A percentile compares a stretch with the other conserved stretches of the same genome.
These are phyloP conservation scores for Scutellaria barbata DNA, from an alignment of 257 asterid species.

Conservation along the genomic window DNA sequence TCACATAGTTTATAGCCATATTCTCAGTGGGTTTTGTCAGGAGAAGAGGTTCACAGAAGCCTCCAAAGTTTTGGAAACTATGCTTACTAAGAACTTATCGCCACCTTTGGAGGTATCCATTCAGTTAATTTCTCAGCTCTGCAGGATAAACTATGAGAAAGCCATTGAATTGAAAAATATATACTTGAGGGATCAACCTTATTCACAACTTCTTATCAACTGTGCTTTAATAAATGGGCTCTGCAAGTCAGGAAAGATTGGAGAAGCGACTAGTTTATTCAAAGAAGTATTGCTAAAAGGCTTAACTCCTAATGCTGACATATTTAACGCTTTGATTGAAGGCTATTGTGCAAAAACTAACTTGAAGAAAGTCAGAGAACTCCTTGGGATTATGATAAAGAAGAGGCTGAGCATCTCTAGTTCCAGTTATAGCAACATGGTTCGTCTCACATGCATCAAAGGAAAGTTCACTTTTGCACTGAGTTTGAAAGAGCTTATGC, in stretches of 20 bases:
- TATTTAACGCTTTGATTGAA: constrained; percentile 48
- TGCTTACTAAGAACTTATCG: constrained; percentile 51
- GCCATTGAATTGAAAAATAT: constrained; percentile 55
- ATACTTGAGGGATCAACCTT: constrained; percentile 38
- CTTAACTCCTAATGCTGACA: constrained; percentile 39
- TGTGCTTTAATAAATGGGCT: constrained; percentile 57
- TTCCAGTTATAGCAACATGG: constrained; percentile 62
- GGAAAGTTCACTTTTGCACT: constrained; percentile 52
- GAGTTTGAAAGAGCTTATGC: constrained; percentile 57
- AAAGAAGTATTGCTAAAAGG: constrained; percentile 46
- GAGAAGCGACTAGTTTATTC: constrained; percentile 55
- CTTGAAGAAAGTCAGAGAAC: constrained; percentile 49
- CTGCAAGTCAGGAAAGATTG: constrained; percentile 48
- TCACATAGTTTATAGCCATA: constrained; percentile 46
- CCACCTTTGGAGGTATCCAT: constrained; percentile 51
- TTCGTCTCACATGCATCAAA: constrained; percentile 44
- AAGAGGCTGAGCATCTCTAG: constrained; percentile 51
- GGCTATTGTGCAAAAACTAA: constrained; percentile 53
- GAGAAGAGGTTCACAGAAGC: constrained; percentile 67
- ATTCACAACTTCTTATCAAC: constrained; percentile 36
- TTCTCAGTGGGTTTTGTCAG: constrained; percentile 56
- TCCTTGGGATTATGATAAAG: constrained; percentile 57
- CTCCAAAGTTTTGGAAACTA: constrained; percentile 43
- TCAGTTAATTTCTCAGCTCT: constrained; percentile 56
- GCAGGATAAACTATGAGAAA: constrained; percentile 53